These are phyloP conservation scores for Amoebophrya sp. DNA, from an alignment of 169 alveolate species.

Conservation along the genomic window DNA sequence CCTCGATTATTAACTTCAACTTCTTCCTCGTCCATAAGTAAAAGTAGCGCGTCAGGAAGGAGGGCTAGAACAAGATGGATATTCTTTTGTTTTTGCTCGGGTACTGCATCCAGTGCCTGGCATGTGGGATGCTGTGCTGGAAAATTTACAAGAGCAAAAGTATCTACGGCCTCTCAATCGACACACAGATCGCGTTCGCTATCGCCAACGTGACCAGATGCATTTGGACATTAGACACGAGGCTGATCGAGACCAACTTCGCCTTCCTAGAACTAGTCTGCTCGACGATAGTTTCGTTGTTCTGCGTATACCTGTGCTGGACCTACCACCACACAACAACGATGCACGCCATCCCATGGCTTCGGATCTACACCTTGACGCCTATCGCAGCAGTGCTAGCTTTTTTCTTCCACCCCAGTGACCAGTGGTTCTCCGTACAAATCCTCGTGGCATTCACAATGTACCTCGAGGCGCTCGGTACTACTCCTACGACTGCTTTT, in stretches of 20 bases:
- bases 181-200: conserved; percentile 54
- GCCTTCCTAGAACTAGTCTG: conserved; percentile 55
- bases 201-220: conserved; percentile 56
- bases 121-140: conserved; percentile 52
- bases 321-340: conserved; percentile 53
- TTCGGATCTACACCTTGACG: not conserved
- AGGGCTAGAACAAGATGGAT: conserved; percentile 55
- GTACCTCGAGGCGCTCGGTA: conserved; percentile 62
- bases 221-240: conserved; percentile 60
- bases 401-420: conserved; percentile 65
- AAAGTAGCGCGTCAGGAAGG: no score
- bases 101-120: conserved; percentile 55
- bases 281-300: conserved; percentile 40
- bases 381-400: conserved; percentile 49
- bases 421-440: conserved; percentile 56
- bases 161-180: conserved; percentile 60
- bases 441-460: conserved; percentile 67
- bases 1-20: no score
- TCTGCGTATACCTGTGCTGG: conserved; percentile 46
- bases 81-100: conserved; percentile 56
- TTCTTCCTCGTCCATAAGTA: no score
- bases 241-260: conserved; percentile 52
- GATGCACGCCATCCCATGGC: conserved; percentile 37
- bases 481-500: not conserved
- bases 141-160: conserved; percentile 53